A percentile compares a stretch with the other conserved stretches of the same genome.
Conservation (phyloP, 352 stramenopile species). For the Salisapilia sapeloensis region DNA sequence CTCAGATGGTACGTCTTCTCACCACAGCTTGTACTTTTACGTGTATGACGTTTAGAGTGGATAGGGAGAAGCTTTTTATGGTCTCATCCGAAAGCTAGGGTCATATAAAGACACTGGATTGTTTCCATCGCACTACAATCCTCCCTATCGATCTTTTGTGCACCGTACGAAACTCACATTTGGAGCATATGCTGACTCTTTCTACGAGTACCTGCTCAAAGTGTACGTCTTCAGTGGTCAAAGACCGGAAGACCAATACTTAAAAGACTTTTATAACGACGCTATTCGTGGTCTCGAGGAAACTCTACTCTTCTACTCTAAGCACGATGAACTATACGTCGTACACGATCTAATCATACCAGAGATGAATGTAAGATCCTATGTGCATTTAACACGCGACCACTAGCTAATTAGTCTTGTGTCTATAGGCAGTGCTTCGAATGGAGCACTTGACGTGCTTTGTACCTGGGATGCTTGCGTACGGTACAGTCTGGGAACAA, state of each 20-base stretch:
- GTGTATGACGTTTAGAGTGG: constrained; percentile 8
- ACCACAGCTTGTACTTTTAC: constrained; percentile 4
- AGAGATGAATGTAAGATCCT: constrained; percentile 12
- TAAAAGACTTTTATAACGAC: constrained; percentile 87
- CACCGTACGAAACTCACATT: constrained; percentile 62
- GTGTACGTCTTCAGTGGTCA: constrained; percentile 92
- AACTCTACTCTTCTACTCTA: constrained; percentile 69
- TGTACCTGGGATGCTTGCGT: constrained; percentile 82
- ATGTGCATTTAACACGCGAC: constrained; percentile 4
- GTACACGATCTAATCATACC: constrained; percentile 41
- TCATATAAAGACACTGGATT: constrained; percentile 70
- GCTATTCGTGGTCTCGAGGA: constrained; percentile 87
- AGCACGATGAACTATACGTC: constrained; percentile 43
- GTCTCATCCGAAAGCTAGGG: constrained; percentile 47
- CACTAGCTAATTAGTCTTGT: background rate
- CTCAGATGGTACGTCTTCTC: constrained; percentile 16
- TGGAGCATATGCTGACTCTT: constrained; percentile 90
- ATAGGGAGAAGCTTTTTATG: constrained; percentile 70
- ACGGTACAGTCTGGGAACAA: constrained; percentile 74
- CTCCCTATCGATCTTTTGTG: constrained; percentile 15
- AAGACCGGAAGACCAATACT: constrained; percentile 29
- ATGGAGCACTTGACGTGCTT: constrained; percentile 98
- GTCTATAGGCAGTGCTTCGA: constrained; percentile 19
- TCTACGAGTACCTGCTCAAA: constrained; percentile 99
- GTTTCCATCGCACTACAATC: constrained; percentile 32